Evolutionary conservation across 108 stramenopile species (phyloP).

Genomic region (Skeletonema tropicum): DNA sequence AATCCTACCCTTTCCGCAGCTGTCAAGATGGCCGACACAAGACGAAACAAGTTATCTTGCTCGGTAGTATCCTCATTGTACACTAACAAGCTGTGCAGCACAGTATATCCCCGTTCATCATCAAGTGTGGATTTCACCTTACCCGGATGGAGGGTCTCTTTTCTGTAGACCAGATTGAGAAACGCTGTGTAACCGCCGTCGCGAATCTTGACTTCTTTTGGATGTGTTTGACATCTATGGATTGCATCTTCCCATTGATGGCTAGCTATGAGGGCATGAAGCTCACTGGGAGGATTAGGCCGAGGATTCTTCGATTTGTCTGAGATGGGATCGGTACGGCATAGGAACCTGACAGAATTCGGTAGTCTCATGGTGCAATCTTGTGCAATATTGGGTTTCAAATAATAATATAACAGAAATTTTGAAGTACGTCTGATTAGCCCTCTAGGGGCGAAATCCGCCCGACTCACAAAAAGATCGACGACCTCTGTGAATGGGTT

Average conservation of each 20-base stretch:
- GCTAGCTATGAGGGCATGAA: conserved; percentile 20
- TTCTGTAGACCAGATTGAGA: too few relatives aligned
- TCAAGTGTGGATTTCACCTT: conserved; percentile 25
- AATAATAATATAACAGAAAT: too few relatives aligned
- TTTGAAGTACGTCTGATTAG: too few relatives aligned
- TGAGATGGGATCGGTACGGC: too few relatives aligned
- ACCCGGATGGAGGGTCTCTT: neutral
- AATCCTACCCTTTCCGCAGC: conserved; percentile 39
- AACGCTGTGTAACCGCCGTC: too few relatives aligned
- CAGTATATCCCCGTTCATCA: conserved; percentile 38
- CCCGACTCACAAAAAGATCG: too few relatives aligned
- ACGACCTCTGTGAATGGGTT: too few relatives aligned
- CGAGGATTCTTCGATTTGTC: too few relatives aligned
- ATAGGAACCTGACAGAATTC: too few relatives aligned
- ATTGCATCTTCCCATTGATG: conserved; percentile 21
- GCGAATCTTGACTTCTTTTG: neutral
- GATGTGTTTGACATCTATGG: conserved; percentile 10
- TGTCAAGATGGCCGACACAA: conserved; percentile 16
- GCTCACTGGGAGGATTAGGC: conserved; percentile 13
- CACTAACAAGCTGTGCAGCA: conserved; percentile 27
- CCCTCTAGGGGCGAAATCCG: too few relatives aligned
- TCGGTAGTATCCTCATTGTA: conserved; percentile 11
- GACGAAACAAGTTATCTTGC: conserved; percentile 19
- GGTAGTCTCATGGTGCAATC: too few relatives aligned
- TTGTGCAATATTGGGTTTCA: too few relatives aligned